Conservation (phyloP, 306 rosid species). For the Ceratonia siliqua region DNA sequence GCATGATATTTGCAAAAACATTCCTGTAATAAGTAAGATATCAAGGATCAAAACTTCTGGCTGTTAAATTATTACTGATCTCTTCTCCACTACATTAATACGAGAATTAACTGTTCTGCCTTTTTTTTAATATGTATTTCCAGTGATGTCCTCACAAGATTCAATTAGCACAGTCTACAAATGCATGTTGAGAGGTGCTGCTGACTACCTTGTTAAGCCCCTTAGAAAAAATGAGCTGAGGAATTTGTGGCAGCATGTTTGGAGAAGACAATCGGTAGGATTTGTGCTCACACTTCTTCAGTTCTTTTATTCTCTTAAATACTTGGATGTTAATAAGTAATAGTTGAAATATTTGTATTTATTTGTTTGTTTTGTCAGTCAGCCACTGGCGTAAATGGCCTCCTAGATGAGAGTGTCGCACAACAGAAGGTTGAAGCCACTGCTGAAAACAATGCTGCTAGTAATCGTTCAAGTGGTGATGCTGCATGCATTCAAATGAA, state of each 20-base stretch:
- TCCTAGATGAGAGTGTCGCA: constrained; percentile 45
- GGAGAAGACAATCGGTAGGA: constrained; percentile 73
- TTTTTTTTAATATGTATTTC: constrained; percentile 3
- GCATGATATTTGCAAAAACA: constrained; percentile 70
- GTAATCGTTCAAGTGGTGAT: constrained; percentile 55
- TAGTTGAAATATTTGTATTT: neutral
- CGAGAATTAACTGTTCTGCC: neutral
- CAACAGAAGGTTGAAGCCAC: constrained; percentile 54
- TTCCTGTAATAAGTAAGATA: constrained; percentile 70
- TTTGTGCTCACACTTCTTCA: neutral
- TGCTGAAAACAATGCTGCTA: constrained; percentile 57
- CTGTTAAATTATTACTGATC: neutral
- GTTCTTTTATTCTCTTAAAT: neutral
- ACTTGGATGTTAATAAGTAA: neutral
- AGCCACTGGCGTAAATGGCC: constrained; percentile 29
- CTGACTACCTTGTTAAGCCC: constrained; percentile 79
- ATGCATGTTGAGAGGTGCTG: constrained; percentile 73
- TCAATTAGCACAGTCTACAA: constrained; percentile 62
- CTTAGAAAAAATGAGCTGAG: constrained; percentile 66
- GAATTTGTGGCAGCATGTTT: constrained; percentile 79
- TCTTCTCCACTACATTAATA: neutral
- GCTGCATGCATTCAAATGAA: constrained; percentile 39
- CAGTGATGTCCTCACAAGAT: constrained; percentile 76
- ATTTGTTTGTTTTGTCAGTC: constrained; percentile 41
- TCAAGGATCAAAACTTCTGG: neutral